Evolutionary conservation across 176 grass and related monocot species (phyloP).

Genomic region (Tuctoria greenei): DNA sequence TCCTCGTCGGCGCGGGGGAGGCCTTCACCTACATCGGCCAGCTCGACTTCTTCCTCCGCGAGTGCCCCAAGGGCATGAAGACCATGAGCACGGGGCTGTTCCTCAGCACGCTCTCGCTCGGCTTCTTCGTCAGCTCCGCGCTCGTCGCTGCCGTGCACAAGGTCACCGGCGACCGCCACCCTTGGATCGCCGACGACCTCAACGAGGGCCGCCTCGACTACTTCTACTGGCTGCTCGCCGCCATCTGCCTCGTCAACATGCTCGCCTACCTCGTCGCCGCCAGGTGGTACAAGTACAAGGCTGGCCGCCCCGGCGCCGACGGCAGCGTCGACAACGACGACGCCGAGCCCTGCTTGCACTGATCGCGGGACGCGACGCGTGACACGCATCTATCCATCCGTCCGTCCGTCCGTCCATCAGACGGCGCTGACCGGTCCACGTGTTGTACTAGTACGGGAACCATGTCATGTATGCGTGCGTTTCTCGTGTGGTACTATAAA

Average conservation of each 20-base stretch:
- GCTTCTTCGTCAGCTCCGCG: constrained; percentile 84
- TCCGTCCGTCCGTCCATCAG: constrained; percentile 1
- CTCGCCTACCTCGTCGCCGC: constrained; percentile 59
- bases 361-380: not conserved
- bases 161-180: constrained; percentile 44
- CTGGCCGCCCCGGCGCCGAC: constrained; percentile 24
- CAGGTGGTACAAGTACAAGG: constrained; percentile 88
- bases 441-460: constrained; percentile 13
- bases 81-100: constrained; percentile 97
- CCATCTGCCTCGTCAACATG: constrained; percentile 57
- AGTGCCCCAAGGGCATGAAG: constrained; percentile 98
- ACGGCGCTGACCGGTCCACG: not conserved
- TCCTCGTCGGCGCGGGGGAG: constrained; percentile 74
- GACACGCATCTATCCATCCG: not conserved
- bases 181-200: constrained; percentile 80
- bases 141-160: constrained; percentile 67
- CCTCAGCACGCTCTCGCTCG: constrained; percentile 84
- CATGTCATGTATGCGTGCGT: constrained; percentile 4
- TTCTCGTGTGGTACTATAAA: constrained; percentile 37
- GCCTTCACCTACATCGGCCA: constrained; percentile 98
- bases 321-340: constrained; percentile 45
- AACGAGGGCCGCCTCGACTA: constrained; percentile 74
- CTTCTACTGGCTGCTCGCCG: constrained; percentile 93
- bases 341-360: constrained; percentile 48
- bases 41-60: constrained; percentile 92